phyloP scores from a whole-genome alignment of 148 eudicot species.

The Vaccinium darrowii region DNA sequence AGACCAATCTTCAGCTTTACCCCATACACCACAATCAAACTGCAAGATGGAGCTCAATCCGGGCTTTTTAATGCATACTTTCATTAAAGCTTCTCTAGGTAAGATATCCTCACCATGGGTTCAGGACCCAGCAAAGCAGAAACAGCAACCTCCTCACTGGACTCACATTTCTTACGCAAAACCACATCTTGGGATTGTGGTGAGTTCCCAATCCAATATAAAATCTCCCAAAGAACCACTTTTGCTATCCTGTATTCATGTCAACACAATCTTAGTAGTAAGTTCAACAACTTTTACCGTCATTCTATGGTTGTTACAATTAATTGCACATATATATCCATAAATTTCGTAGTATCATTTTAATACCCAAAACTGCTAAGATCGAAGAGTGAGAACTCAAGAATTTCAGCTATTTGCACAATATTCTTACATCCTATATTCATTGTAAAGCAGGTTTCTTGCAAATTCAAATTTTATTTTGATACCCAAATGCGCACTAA shows the following conservation, averaged over 20 bases:
- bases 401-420: background rate
- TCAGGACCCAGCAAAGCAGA: constrained; percentile 68
- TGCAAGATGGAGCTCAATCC: constrained; percentile 71
- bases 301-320: background rate
- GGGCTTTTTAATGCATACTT: constrained; percentile 80
- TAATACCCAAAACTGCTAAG: background rate
- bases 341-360: too few relatives aligned
- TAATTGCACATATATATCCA: background rate
- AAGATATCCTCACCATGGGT: constrained; percentile 23
- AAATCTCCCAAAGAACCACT: constrained; percentile 67
- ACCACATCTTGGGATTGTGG: constrained; percentile 59
- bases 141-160: constrained; percentile 82
- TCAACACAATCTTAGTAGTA: background rate
- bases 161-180: constrained; percentile 60
- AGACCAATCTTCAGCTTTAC: constrained; percentile 27
- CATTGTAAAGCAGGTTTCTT: constrained; percentile 1
- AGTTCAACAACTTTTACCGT: background rate
- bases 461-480: background rate
- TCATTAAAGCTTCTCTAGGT: constrained; percentile 56
- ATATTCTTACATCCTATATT: background rate
- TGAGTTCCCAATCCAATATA: constrained; percentile 69
- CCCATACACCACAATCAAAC: constrained; percentile 57
- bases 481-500: too few relatives aligned
- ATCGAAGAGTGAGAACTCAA: background rate
- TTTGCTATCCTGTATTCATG: constrained; percentile 44